Base-by-base conservation (phyloP, 805 yeast genomes). In the Metschnikowia vanudenii region DNA sequence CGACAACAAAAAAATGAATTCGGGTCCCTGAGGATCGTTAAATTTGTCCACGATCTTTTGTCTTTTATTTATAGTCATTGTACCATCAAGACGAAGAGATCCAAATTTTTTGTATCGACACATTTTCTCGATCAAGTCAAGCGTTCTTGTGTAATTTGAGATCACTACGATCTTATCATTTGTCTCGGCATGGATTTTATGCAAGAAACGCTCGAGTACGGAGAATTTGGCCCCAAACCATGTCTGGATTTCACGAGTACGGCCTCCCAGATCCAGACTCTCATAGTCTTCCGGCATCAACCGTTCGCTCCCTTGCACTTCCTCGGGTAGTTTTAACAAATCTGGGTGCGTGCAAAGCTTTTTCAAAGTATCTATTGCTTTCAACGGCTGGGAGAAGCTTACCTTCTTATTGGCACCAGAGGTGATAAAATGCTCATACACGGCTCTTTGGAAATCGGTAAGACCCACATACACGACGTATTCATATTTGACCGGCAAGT, bases 321-420 rank as follows among this genome's bases (percentile, higher is more conserved):
- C 97, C 10, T 79, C 82, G 0, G 89, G 86, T 32, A 94, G 69
- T 49, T 83, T 76, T 37, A 94, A 63, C 45, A 94, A 67, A 59
- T 89, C 95, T 0, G 99, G 99, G 65, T 94, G 99, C 52, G 87
- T 94, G 65, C 98, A 92, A 31, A 94, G 73, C 63, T 94, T 94
- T 61, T 92, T 91, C 56, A 94, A 74, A 46, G 88, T 60, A 8
- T 94, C 96, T 60, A 94, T 92, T 0, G 96, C 96, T 54, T 87
- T 88, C 51, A 92, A 75, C 1, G 97, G 94, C 58, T 90, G 96
- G 2, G 89, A 81, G 51, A 69, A 77, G n/a, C 88, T 56, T 10
- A 88, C 64, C 52, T 78, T 80, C 41, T 75, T 79, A 53, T 89
- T 84, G 43, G 84, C 94, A 1, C 94, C 89, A 5, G 96, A 84